Evolutionary conservation across 352 stramenopile genomes (phyloP).

Genomic region (Phytophthora fragariaefolia): DNA sequence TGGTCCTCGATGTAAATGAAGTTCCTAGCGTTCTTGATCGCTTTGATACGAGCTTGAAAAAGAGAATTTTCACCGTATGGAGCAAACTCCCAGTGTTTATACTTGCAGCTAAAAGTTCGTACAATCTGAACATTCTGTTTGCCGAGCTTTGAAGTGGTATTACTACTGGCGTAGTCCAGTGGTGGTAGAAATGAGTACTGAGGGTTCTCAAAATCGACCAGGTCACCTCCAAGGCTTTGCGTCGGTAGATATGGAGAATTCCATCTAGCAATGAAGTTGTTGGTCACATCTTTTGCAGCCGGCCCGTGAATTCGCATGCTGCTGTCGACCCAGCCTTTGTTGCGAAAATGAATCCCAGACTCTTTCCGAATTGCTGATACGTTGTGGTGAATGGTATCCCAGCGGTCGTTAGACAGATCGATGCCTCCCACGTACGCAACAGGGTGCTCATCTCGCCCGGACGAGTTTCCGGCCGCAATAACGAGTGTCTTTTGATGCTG

Average conservation of each 20-base stretch:
- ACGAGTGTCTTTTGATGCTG: conserved; percentile 64
- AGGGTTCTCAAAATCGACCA: conserved; percentile 61
- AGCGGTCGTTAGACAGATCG: conserved; percentile 59
- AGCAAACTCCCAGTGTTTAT: conserved; percentile 53
- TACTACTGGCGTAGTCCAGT: conserved; percentile 17
- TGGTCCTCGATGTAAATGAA: conserved; percentile 78
- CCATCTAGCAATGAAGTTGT: conserved; percentile 61
- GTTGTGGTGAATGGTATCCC: conserved; percentile 64
- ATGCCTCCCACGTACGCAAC: conserved; percentile 60
- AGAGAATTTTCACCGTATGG: conserved; percentile 54
- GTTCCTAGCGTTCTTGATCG: conserved; percentile 60
- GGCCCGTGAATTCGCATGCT: conserved; percentile 52
- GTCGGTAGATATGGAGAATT: conserved; percentile 46
- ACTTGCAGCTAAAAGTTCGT: conserved; percentile 64
- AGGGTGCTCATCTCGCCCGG: conserved; percentile 15
- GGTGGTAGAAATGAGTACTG: conserved; percentile 26
- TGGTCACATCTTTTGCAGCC: conserved; percentile 50
- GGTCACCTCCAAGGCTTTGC: conserved; percentile 33
- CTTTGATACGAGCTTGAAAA: conserved; percentile 57
- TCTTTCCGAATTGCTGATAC: conserved; percentile 38
- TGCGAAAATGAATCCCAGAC: conserved; percentile 36
- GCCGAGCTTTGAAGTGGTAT: conserved; percentile 20
- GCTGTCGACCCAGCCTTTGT: conserved; percentile 61
- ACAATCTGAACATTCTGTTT: conserved; percentile 56
- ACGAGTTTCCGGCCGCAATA: conserved; percentile 14